Evolutionary conservation across 1,284 basidiomycete species (phyloP), one percentile per base, ranked within the genome.

Genomic region (Marasmius sp.): DNA sequence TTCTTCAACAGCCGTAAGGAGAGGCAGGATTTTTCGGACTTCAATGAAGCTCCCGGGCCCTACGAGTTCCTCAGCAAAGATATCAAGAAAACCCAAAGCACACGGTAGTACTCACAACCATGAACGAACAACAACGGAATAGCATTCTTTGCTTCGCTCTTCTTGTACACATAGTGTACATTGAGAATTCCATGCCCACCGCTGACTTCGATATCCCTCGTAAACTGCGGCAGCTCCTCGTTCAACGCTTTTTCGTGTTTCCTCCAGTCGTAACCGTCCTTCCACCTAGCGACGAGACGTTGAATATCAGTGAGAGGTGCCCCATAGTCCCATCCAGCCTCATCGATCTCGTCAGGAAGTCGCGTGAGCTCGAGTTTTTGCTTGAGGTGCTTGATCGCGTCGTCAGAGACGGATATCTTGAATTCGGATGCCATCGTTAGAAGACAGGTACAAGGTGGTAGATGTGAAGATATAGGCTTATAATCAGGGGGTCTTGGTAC

Each of bases 11-110:
- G 27, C 52, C 11, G 75, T 76, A 57, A 88, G 71, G 0, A 85
- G 65, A 0, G 86, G 84, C 0, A 87, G 70, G 0, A 87, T 69
- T 70, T 85, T 88, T 55, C 73, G 70, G 11, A 78, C 80, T 72
- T 88, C 85, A 39, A 83, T 67, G 66, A 87, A 86, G 60, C 77
- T 75, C 39, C 86, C 85, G 0, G 86, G 85, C n/a, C n/a, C 41
- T 43, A 12, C 41, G 6, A 43, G 41, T 43, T 43, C 41, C n/a
- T 43, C 41, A 12, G 27, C 5, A 27, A 27, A 27, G 27, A 27
- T 27, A 27, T 27, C 27, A 27, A 5, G 54, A 39, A 39, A 6
- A 34, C 2, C 37, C 27, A 27, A 5, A 27, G 27, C 5, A 5
- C 2, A 27, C n/a, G n/a, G n/a, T 27, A 27, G 22, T 10, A 76